phyloP scores from a whole-genome alignment of 2,329 filamentous ascomycete species.

The Xylaria sp. region DNA sequence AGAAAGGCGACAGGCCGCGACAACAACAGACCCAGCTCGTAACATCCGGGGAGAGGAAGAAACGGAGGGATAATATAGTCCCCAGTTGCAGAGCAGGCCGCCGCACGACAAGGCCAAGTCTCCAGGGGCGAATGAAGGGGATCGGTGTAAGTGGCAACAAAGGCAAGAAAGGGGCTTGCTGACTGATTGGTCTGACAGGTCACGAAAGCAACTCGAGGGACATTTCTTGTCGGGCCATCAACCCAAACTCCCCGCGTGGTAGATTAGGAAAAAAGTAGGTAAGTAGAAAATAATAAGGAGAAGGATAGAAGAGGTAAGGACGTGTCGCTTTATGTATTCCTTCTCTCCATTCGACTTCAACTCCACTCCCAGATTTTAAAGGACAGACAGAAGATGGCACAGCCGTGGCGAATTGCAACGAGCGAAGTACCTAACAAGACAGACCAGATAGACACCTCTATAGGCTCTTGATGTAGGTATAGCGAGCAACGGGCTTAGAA shows the following conservation, averaged over 20 bases:
- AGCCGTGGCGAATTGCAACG: neutral
- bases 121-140: conserved; percentile 7
- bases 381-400: neutral
- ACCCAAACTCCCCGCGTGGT: conserved; percentile 11
- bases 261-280: neutral
- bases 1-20: neutral
- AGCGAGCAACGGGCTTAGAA: neutral
- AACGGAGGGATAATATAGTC: neutral
- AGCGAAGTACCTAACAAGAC: neutral
- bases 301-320: neutral
- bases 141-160: conserved; percentile 13
- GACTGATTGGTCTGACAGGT: neutral
- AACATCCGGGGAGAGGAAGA: neutral
- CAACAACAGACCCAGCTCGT: neutral
- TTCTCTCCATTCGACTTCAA: neutral
- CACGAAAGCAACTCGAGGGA: conserved; percentile 6
- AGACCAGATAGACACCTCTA: neutral
- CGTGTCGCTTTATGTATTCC: neutral
- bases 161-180: conserved; percentile 11
- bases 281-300: neutral
- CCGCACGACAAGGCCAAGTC: conserved; percentile 8
- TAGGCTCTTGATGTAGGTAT: neutral
- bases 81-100: conserved; percentile 7
- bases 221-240: conserved; percentile 5
- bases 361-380: neutral